phyloP scores from a whole-genome alignment of 345 rosid genomes.

The Abelmoschus esculentus region DNA sequence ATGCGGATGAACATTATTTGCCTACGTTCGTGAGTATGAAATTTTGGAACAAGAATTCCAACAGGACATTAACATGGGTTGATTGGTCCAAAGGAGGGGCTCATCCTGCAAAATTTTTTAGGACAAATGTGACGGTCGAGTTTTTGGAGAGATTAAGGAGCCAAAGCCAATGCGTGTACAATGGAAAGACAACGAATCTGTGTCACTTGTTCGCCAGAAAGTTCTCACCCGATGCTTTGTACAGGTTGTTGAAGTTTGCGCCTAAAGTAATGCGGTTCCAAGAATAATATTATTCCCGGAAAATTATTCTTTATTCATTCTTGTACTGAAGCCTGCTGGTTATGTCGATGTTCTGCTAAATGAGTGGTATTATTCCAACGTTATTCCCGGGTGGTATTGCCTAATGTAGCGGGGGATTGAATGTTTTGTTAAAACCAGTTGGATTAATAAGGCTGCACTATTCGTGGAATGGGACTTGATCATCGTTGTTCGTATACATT shows the following conservation, averaged over 20 bases:
- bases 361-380: no score
- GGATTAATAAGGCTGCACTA: no score
- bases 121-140: constrained; percentile 39
- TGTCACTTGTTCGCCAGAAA: constrained; percentile 82
- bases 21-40: constrained; percentile 54
- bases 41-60: constrained; percentile 35
- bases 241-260: constrained; percentile 50
- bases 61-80: constrained; percentile 71
- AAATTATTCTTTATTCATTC: not conserved
- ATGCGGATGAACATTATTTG: constrained; percentile 72
- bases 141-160: constrained; percentile 49
- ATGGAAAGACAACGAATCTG: constrained; percentile 40
- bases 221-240: constrained; percentile 50
- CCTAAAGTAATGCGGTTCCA: constrained; percentile 42
- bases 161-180: constrained; percentile 38
- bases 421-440: no score
- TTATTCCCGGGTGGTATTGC: no score
- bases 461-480: no score
- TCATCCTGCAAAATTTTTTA: constrained; percentile 45
- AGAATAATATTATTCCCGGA: not conserved
- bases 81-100: constrained; percentile 80
- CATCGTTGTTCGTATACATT: no score
- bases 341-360: no score
- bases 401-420: no score
- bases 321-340: no score